Percentiles rank a stretch among this genome's conserved stretches.
phyloP scores from a whole-genome alignment of 2,329 filamentous ascomycete species.

The Colletotrichum agaves region DNA sequence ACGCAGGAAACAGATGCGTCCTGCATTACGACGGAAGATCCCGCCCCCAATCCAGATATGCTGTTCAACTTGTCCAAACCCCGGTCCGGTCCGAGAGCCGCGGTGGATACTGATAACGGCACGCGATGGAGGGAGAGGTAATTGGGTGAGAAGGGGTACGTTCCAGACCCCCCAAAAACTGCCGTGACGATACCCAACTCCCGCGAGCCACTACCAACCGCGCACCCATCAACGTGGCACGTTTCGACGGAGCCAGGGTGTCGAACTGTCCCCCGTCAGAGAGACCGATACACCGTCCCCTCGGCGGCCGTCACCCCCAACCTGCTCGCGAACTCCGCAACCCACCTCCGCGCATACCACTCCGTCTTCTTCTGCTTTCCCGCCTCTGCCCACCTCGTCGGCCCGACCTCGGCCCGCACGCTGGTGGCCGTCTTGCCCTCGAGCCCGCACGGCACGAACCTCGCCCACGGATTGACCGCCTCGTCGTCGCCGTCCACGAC shows the following conservation, averaged over 20 bases:
- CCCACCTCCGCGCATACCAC: constrained; percentile 33
- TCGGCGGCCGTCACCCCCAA: constrained; percentile 23
- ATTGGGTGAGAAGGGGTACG: not conserved
- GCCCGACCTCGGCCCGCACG: constrained; percentile 65
- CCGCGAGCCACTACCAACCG: too few relatives aligned
- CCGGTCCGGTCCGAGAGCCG: constrained; percentile 8
- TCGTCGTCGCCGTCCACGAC: constrained; percentile 56
- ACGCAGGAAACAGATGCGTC: too few relatives aligned
- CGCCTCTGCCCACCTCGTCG: constrained; percentile 18
- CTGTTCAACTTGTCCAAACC: too few relatives aligned
- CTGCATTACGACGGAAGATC: not conserved
- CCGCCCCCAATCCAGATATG: not conserved
- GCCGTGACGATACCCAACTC: too few relatives aligned
- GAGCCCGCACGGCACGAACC: constrained; percentile 92
- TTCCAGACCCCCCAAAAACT: too few relatives aligned
- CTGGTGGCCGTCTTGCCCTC: constrained; percentile 84
- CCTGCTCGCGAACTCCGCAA: constrained; percentile 24
- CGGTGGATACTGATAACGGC: constrained; percentile 4
- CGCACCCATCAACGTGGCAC: too few relatives aligned
- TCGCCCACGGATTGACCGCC: constrained; percentile 63
- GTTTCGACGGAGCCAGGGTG: too few relatives aligned
- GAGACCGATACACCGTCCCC: constrained; percentile 4
- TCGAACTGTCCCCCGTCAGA: not conserved
- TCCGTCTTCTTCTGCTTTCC: constrained; percentile 1
- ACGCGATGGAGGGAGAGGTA: not conserved